Evolutionary conservation across 2,329 filamentous ascomycete species (phyloP).

Genomic region (Phialophora chinensis): DNA sequence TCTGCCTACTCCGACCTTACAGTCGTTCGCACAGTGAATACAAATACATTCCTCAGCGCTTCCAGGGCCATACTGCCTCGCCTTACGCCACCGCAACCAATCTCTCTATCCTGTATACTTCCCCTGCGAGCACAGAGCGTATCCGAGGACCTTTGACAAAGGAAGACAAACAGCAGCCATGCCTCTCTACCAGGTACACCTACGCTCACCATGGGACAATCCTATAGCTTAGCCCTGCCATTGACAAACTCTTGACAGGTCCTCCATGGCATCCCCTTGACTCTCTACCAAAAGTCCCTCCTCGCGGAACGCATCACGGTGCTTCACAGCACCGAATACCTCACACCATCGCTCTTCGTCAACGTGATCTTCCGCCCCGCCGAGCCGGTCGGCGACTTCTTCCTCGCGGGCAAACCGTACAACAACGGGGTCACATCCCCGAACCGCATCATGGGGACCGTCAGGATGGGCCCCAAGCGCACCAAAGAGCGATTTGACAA

Average conservation of each 20-base stretch:
- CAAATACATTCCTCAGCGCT: not conserved
- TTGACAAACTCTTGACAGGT: not conserved
- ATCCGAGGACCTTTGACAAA: not conserved
- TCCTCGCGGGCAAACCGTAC: slow-evolving; percentile 31
- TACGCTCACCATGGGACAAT: not conserved
- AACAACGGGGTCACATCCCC: slow-evolving; percentile 22
- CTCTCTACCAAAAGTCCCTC: slow-evolving; percentile 27
- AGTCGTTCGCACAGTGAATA: not conserved
- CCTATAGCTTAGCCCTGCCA: not conserved
- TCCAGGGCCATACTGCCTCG: not conserved
- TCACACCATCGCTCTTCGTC: slow-evolving; percentile 38
- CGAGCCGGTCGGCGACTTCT: slow-evolving; percentile 20
- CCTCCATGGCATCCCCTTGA: slow-evolving; percentile 26
- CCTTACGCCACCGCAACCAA: not conserved
- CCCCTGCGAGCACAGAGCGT: not conserved
- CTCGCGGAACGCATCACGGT: slow-evolving; percentile 35
- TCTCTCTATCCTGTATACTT: not conserved
- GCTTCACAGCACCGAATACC: slow-evolving; percentile 35
- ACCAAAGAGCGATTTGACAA: slow-evolving; percentile 36
- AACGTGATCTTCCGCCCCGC: slow-evolving; percentile 30
- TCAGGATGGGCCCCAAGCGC: slow-evolving; percentile 27
- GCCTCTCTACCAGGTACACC: slow-evolving; percentile 1
- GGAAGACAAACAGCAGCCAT: not conserved
- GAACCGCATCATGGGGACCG: slow-evolving; percentile 23
- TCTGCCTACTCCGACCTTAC: not conserved